Percentiles rank a stretch among this genome's conserved stretches.
These are phyloP conservation scores for Phytophthora pseudosyringae DNA, from an alignment of 352 stramenopile genomes.

Conservation along the genomic window DNA sequence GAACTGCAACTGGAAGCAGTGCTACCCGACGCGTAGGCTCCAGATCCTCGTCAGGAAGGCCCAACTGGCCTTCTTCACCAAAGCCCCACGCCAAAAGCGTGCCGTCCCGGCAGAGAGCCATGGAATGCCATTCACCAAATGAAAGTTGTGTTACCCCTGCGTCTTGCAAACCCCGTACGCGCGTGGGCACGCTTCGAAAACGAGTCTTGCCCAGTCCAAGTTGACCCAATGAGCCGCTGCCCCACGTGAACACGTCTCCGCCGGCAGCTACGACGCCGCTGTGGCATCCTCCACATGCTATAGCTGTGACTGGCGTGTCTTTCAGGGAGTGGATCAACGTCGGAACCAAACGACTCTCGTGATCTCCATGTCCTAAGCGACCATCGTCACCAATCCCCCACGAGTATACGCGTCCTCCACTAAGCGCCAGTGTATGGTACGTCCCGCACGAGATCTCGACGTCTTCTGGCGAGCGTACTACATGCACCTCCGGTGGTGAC, in stretches of 20 bases:
- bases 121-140: slow-evolving; percentile 78
- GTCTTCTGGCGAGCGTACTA: slow-evolving; percentile 28
- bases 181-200: slow-evolving; percentile 46
- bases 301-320: slow-evolving; percentile 40
- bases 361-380: slow-evolving; percentile 55
- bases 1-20: slow-evolving; percentile 52
- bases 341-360: slow-evolving; percentile 54
- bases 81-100: slow-evolving; percentile 73
- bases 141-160: slow-evolving; percentile 55
- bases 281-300: slow-evolving; percentile 66
- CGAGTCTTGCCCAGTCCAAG: slow-evolving; percentile 50
- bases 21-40: slow-evolving; percentile 48
- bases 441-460: slow-evolving; percentile 55
- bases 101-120: slow-evolving; percentile 61
- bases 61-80: slow-evolving; percentile 74
- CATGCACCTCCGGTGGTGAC: slow-evolving; percentile 10
- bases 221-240: slow-evolving; percentile 62
- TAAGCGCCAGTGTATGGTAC: slow-evolving; percentile 69
- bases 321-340: slow-evolving; percentile 41
- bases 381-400: slow-evolving; percentile 77
- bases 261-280: slow-evolving; percentile 51
- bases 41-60: slow-evolving; percentile 49
- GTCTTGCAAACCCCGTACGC: slow-evolving; percentile 52
- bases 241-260: slow-evolving; percentile 68
- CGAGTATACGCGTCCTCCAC: slow-evolving; percentile 48